These are phyloP conservation scores for Coniophora puteana DNA, from an alignment of 1,284 basidiomycete genomes.

Conservation along the genomic window DNA sequence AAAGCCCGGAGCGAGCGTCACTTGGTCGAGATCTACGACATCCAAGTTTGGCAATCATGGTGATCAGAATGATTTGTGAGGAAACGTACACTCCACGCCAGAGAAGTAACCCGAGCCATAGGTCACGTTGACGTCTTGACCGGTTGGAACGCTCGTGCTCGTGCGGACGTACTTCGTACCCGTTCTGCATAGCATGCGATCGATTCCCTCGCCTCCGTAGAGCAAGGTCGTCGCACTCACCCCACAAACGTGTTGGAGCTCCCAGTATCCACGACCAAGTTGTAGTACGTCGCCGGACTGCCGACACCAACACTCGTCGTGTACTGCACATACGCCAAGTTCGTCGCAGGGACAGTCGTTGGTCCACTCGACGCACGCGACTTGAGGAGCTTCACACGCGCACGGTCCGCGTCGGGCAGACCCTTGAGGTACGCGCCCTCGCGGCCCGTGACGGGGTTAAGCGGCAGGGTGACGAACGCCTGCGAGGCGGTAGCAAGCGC, in stretches of 20 bases:
- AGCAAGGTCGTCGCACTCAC: constrained; percentile 12
- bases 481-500: constrained; percentile 12
- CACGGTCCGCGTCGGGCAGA: constrained; percentile 16
- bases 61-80: not conserved
- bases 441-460: constrained; percentile 11
- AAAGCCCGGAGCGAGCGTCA: constrained; percentile 15
- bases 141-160: constrained; percentile 19
- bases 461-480: constrained; percentile 6
- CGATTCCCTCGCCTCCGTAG: not conserved
- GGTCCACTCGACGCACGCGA: constrained; percentile 1
- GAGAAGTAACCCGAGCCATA: constrained; percentile 20
- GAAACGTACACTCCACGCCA: constrained; percentile 20
- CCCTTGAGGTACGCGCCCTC: constrained; percentile 17
- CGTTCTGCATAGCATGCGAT: constrained; percentile 10
- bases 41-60: not conserved
- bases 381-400: constrained; percentile 15
- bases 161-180: constrained; percentile 17
- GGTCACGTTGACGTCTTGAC: constrained; percentile 17
- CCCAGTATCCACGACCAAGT: constrained; percentile 26
- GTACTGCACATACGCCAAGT: constrained; percentile 17
- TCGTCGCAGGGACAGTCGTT: constrained; percentile 16
- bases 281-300: constrained; percentile 18
- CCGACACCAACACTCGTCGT: constrained; percentile 21
- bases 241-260: constrained; percentile 31
- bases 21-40: constrained; percentile 20